Conservation (phyloP, 495 filamentous ascomycete species). For the Alectoria sarmentosa region DNA sequence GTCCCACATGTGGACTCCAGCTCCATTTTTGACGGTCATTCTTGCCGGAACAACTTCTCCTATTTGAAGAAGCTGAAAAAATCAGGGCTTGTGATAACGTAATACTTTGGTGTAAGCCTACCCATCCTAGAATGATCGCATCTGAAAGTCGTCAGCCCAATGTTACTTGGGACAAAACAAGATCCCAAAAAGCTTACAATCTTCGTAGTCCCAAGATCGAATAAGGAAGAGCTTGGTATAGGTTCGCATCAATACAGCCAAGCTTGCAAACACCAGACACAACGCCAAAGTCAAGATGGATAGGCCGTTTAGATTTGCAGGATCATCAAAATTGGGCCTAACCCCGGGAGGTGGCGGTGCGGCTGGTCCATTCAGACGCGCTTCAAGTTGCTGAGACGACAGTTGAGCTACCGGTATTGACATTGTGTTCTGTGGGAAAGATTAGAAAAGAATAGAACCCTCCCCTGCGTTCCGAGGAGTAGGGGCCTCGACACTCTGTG, state of each 20-base stretch:
- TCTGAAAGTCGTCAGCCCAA: conserved; percentile 9
- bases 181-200: conserved; percentile 13
- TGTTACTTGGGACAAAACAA: not conserved
- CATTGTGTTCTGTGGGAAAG: too few species aligned
- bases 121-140: conserved; percentile 17
- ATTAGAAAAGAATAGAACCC: too few species aligned
- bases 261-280: conserved; percentile 1
- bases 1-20: conserved; percentile 20
- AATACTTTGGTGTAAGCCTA: not conserved
- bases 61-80: not conserved
- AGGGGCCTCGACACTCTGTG: too few species aligned
- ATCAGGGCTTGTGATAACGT: not conserved
- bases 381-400: too few species aligned
- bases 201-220: conserved; percentile 15
- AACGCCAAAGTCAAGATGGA: conserved; percentile 1
- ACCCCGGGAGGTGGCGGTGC: conserved; percentile 9
- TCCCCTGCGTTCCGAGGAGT: too few species aligned
- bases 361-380: conserved; percentile 16
- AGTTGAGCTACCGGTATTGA: too few species aligned
- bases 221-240: conserved; percentile 20
- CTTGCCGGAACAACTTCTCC: not conserved
- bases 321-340: conserved; percentile 2
- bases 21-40: not conserved
- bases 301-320: not conserved
- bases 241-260: conserved; percentile 12